Evolutionary conservation across 208 protist genomes (phyloP).

Genomic region (Leishmania lainsoni): DNA sequence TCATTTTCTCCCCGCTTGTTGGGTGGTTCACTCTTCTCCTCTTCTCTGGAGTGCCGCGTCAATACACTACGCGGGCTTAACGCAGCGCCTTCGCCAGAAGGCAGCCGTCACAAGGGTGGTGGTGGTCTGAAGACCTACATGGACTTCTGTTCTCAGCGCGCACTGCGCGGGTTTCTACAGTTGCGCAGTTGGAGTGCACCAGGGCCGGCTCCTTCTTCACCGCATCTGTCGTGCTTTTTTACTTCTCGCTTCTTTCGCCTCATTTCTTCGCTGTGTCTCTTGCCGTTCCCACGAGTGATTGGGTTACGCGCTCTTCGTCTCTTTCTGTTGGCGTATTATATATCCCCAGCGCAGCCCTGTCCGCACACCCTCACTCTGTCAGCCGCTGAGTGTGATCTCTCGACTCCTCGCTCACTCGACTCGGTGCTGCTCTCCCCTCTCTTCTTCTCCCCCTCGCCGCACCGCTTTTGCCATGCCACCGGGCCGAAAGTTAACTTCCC

Average conservation of each 20-base stretch:
- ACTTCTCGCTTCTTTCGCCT: neutral
- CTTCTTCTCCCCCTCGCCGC: neutral
- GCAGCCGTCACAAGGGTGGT: neutral
- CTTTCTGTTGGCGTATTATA: neutral
- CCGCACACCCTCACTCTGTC: neutral
- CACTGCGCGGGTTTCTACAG: neutral
- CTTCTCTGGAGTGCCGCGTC: neutral
- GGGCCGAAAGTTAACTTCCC: conserved; percentile 28
- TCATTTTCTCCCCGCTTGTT: neutral
- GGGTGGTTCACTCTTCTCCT: neutral
- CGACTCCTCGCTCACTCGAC: neutral
- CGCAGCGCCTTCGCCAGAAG: neutral
- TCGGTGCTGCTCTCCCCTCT: neutral
- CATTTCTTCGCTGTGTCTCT: neutral
- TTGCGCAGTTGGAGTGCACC: neutral
- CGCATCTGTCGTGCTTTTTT: neutral
- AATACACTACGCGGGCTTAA: neutral
- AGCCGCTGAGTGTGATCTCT: neutral
- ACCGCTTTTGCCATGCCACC: conserved; percentile 22
- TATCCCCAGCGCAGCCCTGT: neutral
- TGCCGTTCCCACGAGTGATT: neutral
- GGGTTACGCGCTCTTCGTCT: neutral
- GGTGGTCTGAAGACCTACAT: neutral
- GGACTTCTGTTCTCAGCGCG: neutral
- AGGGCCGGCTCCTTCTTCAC: neutral